Conservation (phyloP, 805 yeast species). For the Candida peoriensis region DNA sequence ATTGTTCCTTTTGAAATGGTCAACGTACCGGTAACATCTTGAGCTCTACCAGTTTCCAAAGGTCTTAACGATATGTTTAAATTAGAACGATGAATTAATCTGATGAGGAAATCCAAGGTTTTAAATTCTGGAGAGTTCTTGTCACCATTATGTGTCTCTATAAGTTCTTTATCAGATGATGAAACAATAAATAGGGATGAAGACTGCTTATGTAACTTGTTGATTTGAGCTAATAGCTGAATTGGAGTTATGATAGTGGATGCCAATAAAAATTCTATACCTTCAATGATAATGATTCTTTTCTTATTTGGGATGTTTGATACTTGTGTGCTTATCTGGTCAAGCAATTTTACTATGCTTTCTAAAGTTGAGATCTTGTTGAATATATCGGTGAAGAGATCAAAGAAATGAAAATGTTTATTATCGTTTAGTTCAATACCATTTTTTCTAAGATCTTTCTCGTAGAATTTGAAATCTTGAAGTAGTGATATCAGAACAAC, state of each 20-base stretch:
- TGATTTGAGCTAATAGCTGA: conserved; percentile 30
- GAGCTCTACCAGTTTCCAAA: conserved; percentile 74
- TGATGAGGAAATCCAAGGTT: conserved; percentile 41
- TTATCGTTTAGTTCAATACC: conserved; percentile 32
- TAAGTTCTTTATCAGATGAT: conserved; percentile 35
- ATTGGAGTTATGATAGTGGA: conserved; percentile 35
- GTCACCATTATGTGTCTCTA: conserved; percentile 24
- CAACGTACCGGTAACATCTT: conserved; percentile 73
- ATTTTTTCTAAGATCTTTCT: conserved; percentile 32
- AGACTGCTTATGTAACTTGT: conserved; percentile 29
- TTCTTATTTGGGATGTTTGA: neutral
- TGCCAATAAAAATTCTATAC: conserved; percentile 41
- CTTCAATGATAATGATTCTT: conserved; percentile 38
- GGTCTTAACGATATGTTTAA: conserved; percentile 58
- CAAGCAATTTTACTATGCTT: conserved; percentile 11
- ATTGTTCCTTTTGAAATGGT: conserved; percentile 49
- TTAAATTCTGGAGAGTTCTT: conserved; percentile 34
- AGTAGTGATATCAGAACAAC: conserved; percentile 31
- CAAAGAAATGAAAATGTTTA: conserved; percentile 34
- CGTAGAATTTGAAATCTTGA: conserved; percentile 27
- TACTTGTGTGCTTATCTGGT: conserved; percentile 6
- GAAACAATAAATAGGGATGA: conserved; percentile 33
- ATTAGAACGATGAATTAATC: conserved; percentile 45
- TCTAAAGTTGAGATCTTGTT: conserved; percentile 26
- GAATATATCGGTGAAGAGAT: conserved; percentile 44